These are phyloP conservation scores for Podospora comata DNA, from an alignment of 495 filamentous ascomycete species.

Conservation along the genomic window DNA sequence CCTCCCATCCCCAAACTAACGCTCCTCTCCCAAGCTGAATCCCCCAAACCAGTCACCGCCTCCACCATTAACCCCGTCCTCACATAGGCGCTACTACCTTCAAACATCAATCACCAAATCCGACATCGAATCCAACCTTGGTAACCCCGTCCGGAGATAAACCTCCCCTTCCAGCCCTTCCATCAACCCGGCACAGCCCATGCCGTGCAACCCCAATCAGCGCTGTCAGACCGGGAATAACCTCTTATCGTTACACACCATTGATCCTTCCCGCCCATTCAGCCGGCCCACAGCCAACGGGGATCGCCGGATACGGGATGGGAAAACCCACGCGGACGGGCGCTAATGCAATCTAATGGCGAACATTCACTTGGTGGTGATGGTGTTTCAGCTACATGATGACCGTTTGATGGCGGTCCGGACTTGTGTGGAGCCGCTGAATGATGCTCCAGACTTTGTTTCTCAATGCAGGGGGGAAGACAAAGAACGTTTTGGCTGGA, in stretches of 20 bases:
- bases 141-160: background rate
- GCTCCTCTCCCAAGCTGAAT: background rate
- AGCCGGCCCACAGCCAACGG: background rate
- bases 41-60: background rate
- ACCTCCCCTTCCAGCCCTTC: background rate
- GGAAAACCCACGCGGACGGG: background rate
- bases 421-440: too few relatives aligned
- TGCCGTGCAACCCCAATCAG: background rate
- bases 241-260: background rate
- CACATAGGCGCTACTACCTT: background rate
- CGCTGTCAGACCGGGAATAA: too few relatives aligned
- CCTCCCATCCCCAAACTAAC: background rate
- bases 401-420: too few relatives aligned
- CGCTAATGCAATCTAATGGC: background rate
- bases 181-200: background rate
- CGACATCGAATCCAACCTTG: background rate
- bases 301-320: background rate
- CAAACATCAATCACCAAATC: background rate
- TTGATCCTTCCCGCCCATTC: background rate
- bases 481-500: too few relatives aligned
- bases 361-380: too few relatives aligned
- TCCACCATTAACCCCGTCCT: background rate
- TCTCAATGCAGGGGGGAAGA: too few relatives aligned
- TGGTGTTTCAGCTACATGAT: too few relatives aligned
- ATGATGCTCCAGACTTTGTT: too few relatives aligned